A percentile compares a stretch with the other conserved stretches of the same genome.
phyloP scores from a whole-genome alignment of 176 grass and related monocot genomes.

The Oropetium thomaeum region DNA sequence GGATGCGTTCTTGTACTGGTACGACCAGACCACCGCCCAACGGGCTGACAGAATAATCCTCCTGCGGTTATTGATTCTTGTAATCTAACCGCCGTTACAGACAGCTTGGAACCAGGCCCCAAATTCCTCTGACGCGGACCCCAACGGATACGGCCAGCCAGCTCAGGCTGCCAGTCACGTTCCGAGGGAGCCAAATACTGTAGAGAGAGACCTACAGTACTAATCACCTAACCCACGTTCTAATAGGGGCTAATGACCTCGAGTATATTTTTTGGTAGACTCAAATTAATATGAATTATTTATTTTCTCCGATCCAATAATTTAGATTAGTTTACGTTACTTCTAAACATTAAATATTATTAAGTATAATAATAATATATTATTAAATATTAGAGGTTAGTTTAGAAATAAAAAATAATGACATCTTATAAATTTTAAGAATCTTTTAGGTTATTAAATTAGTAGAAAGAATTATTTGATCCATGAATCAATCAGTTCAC shows the following conservation, averaged over 20 bases:
- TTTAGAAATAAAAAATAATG: too few species aligned
- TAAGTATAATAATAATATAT: too few species aligned
- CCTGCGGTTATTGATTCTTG: background rate
- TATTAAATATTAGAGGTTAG: too few species aligned
- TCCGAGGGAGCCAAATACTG: background rate
- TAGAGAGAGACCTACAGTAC: background rate
- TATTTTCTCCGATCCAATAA: too few species aligned
- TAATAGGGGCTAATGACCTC: background rate
- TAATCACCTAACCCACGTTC: background rate
- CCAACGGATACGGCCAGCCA: background rate
- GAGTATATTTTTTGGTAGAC: too few species aligned
- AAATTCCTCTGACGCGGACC: slow-evolving; percentile 6
- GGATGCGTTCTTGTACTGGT: background rate
- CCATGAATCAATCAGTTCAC: too few species aligned
- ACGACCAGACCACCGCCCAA: background rate
- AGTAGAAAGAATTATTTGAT: too few species aligned
- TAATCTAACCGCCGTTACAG: slow-evolving; percentile 3
- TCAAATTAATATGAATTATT: too few species aligned
- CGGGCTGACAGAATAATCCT: slow-evolving; percentile 3
- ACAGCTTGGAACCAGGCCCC: background rate
- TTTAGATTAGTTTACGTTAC: too few species aligned
- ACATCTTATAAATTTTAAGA: too few species aligned
- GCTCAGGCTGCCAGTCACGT: background rate
- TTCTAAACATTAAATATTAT: too few species aligned
- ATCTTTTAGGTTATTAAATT: too few species aligned